Conservation (phyloP, 2,329 filamentous ascomycete genomes). For the Botryotinia calthae region DNA sequence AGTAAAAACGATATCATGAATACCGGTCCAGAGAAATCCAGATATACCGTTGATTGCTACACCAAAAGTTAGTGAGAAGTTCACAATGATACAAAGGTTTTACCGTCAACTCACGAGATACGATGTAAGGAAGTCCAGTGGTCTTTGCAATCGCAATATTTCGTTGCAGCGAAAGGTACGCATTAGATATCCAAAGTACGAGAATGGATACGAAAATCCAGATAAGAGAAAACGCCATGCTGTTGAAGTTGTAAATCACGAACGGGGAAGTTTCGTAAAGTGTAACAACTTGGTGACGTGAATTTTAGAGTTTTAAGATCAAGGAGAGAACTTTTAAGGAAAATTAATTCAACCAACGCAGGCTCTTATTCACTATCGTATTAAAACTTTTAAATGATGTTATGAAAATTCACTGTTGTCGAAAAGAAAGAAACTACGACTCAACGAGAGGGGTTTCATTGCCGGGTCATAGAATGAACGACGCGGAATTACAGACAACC, state of each 20-base stretch:
- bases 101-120: background rate
- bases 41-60: background rate
- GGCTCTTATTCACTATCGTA: background rate
- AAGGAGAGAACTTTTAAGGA: background rate
- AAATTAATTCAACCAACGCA: background rate
- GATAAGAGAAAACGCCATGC: background rate
- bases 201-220: background rate
- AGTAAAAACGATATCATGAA: background rate
- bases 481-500: background rate
- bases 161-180: background rate
- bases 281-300: background rate
- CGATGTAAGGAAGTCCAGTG: background rate
- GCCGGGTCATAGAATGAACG: background rate
- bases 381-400: background rate
- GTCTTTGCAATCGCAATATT: background rate
- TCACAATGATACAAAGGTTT: no score
- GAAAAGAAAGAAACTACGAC: background rate
- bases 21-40: background rate
- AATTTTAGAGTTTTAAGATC: background rate
- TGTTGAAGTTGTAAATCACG: background rate
- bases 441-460: background rate
- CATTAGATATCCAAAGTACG: background rate
- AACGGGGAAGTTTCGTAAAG: background rate
- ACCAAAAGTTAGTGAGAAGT: background rate
- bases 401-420: background rate